Evolutionary conservation across 2,329 filamentous ascomycete species (phyloP).

Genomic region (Pseudodiploospora longispora): DNA sequence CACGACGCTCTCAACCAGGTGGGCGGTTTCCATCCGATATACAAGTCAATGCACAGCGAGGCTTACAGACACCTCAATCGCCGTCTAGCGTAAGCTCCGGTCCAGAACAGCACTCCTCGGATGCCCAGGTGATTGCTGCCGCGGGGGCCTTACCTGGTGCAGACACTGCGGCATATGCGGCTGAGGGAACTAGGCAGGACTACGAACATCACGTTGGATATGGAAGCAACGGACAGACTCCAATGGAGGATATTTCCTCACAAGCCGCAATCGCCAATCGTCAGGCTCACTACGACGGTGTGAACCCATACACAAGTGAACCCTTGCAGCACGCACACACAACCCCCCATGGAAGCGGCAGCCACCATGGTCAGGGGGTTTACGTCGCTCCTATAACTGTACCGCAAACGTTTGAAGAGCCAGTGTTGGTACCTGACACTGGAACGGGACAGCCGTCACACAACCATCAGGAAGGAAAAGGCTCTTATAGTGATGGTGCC

Average conservation of each 20-base stretch:
- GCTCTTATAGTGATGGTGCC: no score
- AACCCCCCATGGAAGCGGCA: slow-evolving; percentile 9
- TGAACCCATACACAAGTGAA: slow-evolving; percentile 50
- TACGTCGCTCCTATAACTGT: neutral
- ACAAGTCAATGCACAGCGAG: slow-evolving; percentile 67
- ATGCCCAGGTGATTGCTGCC: slow-evolving; percentile 52
- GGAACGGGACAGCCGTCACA: no score
- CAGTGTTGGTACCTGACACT: no score
- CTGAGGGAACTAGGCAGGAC: slow-evolving; percentile 24
- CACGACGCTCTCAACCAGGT: slow-evolving; percentile 77
- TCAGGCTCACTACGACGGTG: slow-evolving; percentile 44
- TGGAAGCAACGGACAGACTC: slow-evolving; percentile 36
- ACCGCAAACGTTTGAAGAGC: neutral
- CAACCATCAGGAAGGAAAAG: no score
- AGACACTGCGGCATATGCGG: slow-evolving; percentile 17
- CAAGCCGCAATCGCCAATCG: slow-evolving; percentile 42
- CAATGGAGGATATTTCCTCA: slow-evolving; percentile 41
- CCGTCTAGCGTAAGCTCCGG: slow-evolving; percentile 76
- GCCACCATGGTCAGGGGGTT: slow-evolving; percentile 10
- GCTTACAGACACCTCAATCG: slow-evolving; percentile 71
- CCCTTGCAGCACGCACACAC: slow-evolving; percentile 21
- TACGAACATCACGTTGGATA: slow-evolving; percentile 28
- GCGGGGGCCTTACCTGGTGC: slow-evolving; percentile 42
- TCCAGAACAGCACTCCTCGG: slow-evolving; percentile 33
- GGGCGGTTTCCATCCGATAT: slow-evolving; percentile 95